phyloP scores from a whole-genome alignment of 139 green algal genomes.

The Chlamydomonas sp. region DNA sequence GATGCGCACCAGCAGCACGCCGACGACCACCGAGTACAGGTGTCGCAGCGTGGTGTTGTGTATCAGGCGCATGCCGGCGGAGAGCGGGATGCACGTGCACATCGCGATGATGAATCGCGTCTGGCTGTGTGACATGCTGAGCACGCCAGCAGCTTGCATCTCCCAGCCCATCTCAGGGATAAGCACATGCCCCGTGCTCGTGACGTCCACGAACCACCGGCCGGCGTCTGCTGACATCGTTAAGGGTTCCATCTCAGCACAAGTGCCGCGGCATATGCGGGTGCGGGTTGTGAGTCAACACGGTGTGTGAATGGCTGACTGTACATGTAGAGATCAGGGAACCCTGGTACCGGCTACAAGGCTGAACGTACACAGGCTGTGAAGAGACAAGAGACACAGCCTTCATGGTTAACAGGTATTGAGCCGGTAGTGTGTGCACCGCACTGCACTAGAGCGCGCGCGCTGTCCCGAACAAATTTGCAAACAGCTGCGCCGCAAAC shows the following conservation, averaged over 20 bases:
- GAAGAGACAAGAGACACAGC: no score
- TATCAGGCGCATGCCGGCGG: background rate
- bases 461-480: slow-evolving; percentile 67
- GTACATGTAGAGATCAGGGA: no score
- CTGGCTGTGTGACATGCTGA: background rate
- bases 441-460: no score
- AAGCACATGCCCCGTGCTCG: background rate
- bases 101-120: slow-evolving; percentile 10
- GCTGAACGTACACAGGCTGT: no score
- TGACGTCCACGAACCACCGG: background rate
- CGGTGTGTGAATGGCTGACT: no score
- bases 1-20: background rate
- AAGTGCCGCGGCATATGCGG: no score
- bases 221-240: no score
- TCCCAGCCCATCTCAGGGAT: slow-evolving; percentile 7
- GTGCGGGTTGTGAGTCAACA: no score
- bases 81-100: background rate
- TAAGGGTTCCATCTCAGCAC: no score
- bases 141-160: background rate
- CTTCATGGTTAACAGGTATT: no score
- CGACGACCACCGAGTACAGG: background rate
- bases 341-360: no score
- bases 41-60: background rate
- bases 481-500: slow-evolving; percentile 67
- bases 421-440: no score